These are phyloP conservation scores for Monosporascus ibericus DNA, from an alignment of 2,329 filamentous ascomycete genomes.

Conservation along the genomic window DNA sequence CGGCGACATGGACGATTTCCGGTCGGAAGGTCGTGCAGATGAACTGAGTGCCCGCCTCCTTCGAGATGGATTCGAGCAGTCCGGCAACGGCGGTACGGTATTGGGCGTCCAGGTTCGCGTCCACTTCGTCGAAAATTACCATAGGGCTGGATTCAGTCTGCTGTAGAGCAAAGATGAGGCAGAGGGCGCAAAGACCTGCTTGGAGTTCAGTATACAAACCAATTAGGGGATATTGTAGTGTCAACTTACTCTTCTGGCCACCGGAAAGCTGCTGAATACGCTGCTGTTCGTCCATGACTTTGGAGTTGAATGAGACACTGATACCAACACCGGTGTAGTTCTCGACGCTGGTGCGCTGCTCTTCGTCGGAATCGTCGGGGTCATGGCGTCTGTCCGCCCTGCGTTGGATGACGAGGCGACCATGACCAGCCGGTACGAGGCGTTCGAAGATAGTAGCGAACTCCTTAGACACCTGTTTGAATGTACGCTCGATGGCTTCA, in stretches of 20 bases:
- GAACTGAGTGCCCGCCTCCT: conserved; percentile 67
- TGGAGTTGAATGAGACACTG: conserved; percentile 96
- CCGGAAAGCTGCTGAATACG: conserved; percentile 95
- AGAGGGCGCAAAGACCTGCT: conserved; percentile 85
- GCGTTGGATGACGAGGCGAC: conserved; percentile 86
- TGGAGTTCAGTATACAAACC: conserved; percentile 11
- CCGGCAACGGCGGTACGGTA: conserved; percentile 93
- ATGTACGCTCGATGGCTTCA: conserved; percentile 95
- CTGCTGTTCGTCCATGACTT: conserved; percentile 91
- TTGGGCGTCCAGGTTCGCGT: conserved; percentile 95
- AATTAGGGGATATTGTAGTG: conserved; percentile 2
- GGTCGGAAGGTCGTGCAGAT: conserved; percentile 98
- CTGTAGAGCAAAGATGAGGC: conserved; percentile 97
- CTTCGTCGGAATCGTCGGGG: conserved; percentile 62
- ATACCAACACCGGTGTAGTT: conserved; percentile 97
- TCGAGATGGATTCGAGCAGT: conserved; percentile 74
- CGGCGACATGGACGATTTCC: conserved; percentile 90
- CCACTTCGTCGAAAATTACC: conserved; percentile 98
- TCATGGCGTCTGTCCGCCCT: conserved; percentile 68
- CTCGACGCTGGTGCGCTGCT: conserved; percentile 68
- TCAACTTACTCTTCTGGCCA: conserved; percentile 83
- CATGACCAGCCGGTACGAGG: conserved; percentile 88
- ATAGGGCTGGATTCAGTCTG: conserved; percentile 95
- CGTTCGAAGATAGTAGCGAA: conserved; percentile 92
- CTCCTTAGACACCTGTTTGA: conserved; percentile 93